Percentiles rank a stretch among this genome's conserved stretches.
Evolutionary conservation across 176 grass and related monocot genomes (phyloP).

Genomic region (Cenchrus fungigraminus): DNA sequence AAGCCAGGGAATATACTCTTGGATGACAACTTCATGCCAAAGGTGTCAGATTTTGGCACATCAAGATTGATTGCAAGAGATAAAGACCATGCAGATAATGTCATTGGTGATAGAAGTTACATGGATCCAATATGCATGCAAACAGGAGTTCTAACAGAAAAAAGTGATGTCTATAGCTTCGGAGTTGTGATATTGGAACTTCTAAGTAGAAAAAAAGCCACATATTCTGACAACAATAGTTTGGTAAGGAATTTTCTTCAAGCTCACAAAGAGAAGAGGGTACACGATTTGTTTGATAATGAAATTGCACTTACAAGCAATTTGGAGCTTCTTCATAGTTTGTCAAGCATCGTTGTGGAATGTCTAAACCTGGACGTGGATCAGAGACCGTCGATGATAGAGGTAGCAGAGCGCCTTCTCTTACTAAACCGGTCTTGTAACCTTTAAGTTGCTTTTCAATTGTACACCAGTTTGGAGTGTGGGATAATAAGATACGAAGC

Average conservation of each 20-base stretch:
- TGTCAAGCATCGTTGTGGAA: not conserved
- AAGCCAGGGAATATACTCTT: not conserved
- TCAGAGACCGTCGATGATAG: slow-evolving; percentile 1
- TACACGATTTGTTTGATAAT: not conserved
- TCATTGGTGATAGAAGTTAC: not conserved
- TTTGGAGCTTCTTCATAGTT: not conserved
- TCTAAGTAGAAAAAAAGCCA: not conserved
- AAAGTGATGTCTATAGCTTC: not conserved
- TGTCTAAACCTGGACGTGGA: not conserved
- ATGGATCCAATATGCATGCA: not conserved
- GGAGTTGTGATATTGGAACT: slow-evolving; percentile 12
- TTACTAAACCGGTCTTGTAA: not conserved
- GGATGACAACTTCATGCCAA: not conserved
- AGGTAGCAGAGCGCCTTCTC: not conserved
- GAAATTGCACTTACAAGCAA: not conserved
- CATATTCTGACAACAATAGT: not conserved
- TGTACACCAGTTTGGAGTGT: not conserved
- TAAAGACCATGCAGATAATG: not conserved
- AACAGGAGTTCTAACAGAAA: not conserved
- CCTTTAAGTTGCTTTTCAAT: not conserved
- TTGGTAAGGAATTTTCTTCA: not conserved
- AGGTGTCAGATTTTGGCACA: not conserved
- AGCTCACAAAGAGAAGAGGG: not conserved
- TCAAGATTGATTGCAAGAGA: not conserved
- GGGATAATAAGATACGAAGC: not conserved